These are phyloP conservation scores for Beauveria medogensis DNA, from an alignment of 2,329 filamentous ascomycete species.

Conservation along the genomic window DNA sequence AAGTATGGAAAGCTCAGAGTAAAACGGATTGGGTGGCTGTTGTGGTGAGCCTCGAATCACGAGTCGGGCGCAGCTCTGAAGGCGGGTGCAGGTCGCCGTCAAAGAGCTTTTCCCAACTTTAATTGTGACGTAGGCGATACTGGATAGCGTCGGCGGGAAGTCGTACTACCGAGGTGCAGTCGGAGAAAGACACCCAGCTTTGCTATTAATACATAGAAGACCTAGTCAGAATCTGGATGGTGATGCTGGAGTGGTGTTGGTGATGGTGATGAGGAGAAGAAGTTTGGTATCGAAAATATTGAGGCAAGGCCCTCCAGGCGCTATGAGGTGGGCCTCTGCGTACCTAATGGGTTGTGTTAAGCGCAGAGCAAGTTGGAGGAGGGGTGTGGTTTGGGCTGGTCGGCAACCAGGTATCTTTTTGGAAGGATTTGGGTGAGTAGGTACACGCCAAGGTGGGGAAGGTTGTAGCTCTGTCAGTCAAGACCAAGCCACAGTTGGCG, in stretches of 20 bases:
- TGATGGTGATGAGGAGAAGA: constrained; percentile 16
- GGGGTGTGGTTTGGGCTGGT: neutral
- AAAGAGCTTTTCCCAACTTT: constrained; percentile 25
- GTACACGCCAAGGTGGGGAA: neutral
- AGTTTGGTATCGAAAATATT: constrained; percentile 11
- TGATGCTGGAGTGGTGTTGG: constrained; percentile 2
- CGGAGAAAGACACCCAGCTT: constrained; percentile 6
- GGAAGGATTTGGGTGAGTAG: neutral
- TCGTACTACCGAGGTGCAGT: neutral
- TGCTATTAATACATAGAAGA: constrained; percentile 5
- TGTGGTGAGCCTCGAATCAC: neutral
- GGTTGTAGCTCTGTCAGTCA: neutral
- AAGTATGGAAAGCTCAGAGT: neutral
- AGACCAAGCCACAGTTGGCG: no score
- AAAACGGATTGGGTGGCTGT: neutral
- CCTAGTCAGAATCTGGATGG: constrained; percentile 3
- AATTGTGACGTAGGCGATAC: constrained; percentile 12
- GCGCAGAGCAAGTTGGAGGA: neutral
- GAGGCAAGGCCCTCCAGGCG: constrained; percentile 22
- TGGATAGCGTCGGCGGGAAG: constrained; percentile 8
- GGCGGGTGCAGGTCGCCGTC: constrained; percentile 35
- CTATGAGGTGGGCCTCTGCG: constrained; percentile 31
- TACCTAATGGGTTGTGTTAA: constrained; percentile 22
- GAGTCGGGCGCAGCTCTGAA: constrained; percentile 20
- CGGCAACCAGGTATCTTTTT: neutral